Evolutionary conservation across 352 stramenopile species (phyloP), one percentile per base, ranked within the genome.

Genomic region (Poterioochromonas sp.): DNA sequence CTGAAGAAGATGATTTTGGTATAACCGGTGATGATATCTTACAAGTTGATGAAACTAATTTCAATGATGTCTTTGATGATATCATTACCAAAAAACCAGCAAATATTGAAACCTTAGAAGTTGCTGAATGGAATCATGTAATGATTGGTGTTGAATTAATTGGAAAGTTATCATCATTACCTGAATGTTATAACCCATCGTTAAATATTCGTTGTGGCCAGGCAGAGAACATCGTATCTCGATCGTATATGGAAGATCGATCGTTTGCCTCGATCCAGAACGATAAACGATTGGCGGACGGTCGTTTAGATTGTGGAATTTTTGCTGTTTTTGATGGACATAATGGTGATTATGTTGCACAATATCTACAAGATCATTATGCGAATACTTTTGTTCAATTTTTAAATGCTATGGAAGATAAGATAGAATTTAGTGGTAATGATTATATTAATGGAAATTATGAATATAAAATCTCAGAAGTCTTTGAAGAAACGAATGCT

Each of bases 251-350:
- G 65, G 65, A 74, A 54, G 65, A 74, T 54, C 15, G 62, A 26
- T 32, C 26, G 3, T 71, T 32, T 47, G 62, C 8, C 8, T 12
- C 5, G 8, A 29, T 29, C 2, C 11, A 43, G 62, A 22, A 40
- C 2, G 1, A 1, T 12, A 15, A 2, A 12, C 62, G 62, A 12
- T 2, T 15, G 5, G 62, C 11, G 2, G 18, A 44, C 1, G 12
- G 29, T 39, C 58, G 26, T 15, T 44, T 29, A 26, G 2, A 11
- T 35, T 54, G 51, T 26, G 37, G 37, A 12, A 58, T 74, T 11
- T 54, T 74, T 54, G 65, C 22, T 54, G 41, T 74, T 20, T 74
- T 58, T 37, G 65, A 74, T 74, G 65, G 65, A 44, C 65, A 74
- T 39, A 39, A 54, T 26, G 65, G 65, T 18, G 3, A 51, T 20